These are phyloP conservation scores for Phalaenopsis equestris DNA, from an alignment of 106 monocot species.

Conservation along the genomic window DNA sequence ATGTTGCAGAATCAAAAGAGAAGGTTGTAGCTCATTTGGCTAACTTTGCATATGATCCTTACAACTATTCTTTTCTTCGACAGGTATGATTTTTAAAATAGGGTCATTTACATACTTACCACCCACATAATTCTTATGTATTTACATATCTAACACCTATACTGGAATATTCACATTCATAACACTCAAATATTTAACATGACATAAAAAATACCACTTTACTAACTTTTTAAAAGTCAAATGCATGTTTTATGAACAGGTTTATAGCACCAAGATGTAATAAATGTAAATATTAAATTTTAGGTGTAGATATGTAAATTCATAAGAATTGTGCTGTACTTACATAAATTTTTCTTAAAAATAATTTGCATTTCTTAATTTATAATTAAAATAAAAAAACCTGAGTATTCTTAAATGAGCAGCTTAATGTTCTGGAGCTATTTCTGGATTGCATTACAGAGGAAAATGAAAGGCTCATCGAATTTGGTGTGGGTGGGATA, in stretches of 20 bases:
- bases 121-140: too few species aligned
- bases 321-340: too few species aligned
- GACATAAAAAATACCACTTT: too few species aligned
- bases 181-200: too few species aligned
- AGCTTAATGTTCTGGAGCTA: constrained; percentile 90
- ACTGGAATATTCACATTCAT: too few species aligned
- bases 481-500: constrained; percentile 83
- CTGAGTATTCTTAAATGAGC: constrained; percentile 9
- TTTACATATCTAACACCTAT: too few species aligned
- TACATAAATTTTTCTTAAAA: not conserved
- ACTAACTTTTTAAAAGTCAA: too few species aligned
- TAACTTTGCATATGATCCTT: constrained; percentile 99
- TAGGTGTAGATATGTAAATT: too few species aligned
- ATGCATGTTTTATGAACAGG: too few species aligned
- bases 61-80: constrained; percentile 75
- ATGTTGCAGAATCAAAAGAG: constrained; percentile 72
- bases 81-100: constrained; percentile 39
- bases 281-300: too few species aligned
- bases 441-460: constrained; percentile 94
- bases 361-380: not conserved
- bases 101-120: too few species aligned
- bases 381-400: not conserved
- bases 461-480: constrained; percentile 90
- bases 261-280: too few species aligned
- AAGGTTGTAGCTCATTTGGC: constrained; percentile 87